Evolutionary conservation across 2,329 filamentous ascomycete genomes (phyloP).

Genomic region (Ophiostoma novo-ulmi): DNA sequence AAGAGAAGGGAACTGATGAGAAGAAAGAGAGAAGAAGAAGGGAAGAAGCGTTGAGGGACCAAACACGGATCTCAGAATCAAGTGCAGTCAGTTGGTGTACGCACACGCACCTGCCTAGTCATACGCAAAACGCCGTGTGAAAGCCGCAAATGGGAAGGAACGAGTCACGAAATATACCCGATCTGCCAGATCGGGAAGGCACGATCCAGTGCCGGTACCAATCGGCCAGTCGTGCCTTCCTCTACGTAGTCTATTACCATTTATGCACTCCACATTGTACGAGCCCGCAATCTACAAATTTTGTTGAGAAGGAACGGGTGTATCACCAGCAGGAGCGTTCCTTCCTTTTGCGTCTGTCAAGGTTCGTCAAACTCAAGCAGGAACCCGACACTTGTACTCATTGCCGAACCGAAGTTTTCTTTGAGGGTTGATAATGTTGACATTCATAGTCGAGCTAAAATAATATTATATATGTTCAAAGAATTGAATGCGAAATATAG

Average conservation of each 20-base stretch:
- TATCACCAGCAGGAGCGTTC: neutral
- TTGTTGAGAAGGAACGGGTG: neutral
- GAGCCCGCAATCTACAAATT: neutral
- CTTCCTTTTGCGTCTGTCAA: neutral
- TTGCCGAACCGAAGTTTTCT: no score
- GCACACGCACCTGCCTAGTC: neutral
- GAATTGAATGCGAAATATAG: neutral
- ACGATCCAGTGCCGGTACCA: constrained; percentile 14
- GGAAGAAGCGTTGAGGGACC: neutral
- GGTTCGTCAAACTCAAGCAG: neutral
- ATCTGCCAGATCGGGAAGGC: constrained; percentile 20
- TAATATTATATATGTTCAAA: neutral
- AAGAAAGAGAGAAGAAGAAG: neutral
- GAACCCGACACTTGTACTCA: neutral
- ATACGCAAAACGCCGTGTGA: neutral
- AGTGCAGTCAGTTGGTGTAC: neutral
- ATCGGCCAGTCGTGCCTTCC: constrained; percentile 4
- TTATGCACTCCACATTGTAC: neutral
- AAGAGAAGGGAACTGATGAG: neutral
- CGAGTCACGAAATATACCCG: constrained; percentile 7
- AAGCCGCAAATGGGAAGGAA: constrained; percentile 14
- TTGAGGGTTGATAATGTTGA: no score
- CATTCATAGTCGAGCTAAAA: no score
- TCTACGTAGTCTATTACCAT: neutral
- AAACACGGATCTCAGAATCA: neutral